A percentile compares a stretch with the other conserved stretches of the same genome.
These are phyloP conservation scores for Leccinum aurantiacum DNA, from an alignment of 768 basidiomycete species.

Conservation along the genomic window DNA sequence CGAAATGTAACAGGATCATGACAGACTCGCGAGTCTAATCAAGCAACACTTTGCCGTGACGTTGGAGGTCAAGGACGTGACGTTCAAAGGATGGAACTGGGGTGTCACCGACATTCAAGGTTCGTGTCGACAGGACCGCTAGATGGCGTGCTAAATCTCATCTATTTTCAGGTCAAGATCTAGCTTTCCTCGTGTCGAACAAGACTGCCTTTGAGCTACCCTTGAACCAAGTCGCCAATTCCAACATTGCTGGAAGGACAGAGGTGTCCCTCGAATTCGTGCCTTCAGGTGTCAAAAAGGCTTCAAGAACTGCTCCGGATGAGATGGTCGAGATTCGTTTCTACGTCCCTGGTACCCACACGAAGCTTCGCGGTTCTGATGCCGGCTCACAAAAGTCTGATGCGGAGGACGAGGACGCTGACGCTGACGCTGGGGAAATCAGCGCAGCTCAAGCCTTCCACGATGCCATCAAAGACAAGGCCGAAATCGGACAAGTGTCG, in stretches of 20 bases:
- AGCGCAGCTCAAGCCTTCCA: slow-evolving; percentile 97
- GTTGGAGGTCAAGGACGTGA: slow-evolving; percentile 81
- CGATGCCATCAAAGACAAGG: slow-evolving; percentile 93
- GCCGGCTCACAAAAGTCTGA: slow-evolving; percentile 74
- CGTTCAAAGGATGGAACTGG: slow-evolving; percentile 99
- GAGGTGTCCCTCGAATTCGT: slow-evolving; percentile 99
- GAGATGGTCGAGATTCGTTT: slow-evolving; percentile 97
- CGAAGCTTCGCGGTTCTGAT: slow-evolving; percentile 64
- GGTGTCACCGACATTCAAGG: slow-evolving; percentile 94
- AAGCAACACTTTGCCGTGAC: slow-evolving; percentile 87
- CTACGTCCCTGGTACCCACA: slow-evolving; percentile 83
- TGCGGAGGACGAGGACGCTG: slow-evolving; percentile 57
- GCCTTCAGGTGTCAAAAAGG: slow-evolving; percentile 45
- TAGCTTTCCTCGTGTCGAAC: slow-evolving; percentile 87
- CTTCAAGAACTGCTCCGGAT: slow-evolving; percentile 51
- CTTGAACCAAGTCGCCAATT: slow-evolving; percentile 84
- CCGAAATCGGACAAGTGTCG: slow-evolving; percentile 87
- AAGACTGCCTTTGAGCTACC: slow-evolving; percentile 91
- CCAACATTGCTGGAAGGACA: slow-evolving; percentile 94
- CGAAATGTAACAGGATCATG: slow-evolving; percentile 68
- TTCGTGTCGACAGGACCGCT: slow-evolving; percentile 31
- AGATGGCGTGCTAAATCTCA: not conserved
- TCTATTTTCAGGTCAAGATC: slow-evolving; percentile 67
- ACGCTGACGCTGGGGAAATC: slow-evolving; percentile 63
- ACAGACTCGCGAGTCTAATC: slow-evolving; percentile 73